Evolutionary conservation across 257 asterid species (phyloP).

Genomic region (Gentiana straminea): DNA sequence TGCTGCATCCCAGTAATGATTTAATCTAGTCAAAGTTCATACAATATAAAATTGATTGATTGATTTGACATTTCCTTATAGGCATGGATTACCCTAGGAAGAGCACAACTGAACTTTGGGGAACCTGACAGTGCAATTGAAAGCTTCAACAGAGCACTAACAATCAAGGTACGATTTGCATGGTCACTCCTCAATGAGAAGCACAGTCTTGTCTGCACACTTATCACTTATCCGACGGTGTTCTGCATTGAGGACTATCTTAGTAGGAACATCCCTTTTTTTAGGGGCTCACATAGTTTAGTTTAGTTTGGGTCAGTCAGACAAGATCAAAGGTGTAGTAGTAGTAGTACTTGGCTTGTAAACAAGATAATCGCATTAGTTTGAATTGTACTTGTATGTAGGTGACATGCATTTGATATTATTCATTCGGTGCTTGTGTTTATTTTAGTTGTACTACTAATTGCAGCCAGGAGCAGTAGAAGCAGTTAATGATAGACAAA

Average conservation of each 20-base stretch:
- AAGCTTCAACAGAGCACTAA: constrained; percentile 77
- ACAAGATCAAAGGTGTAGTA: background rate
- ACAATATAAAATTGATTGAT: no score
- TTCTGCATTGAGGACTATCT: background rate
- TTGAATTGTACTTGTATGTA: background rate
- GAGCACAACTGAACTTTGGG: constrained; percentile 86
- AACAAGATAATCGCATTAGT: no score
- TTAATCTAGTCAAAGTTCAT: no score
- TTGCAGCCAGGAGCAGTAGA: constrained; percentile 64
- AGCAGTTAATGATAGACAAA: constrained; percentile 50
- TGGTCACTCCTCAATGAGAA: no score
- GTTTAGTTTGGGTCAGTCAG: background rate
- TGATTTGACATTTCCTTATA: constrained; percentile 6
- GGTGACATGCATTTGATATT: background rate
- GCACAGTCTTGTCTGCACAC: background rate
- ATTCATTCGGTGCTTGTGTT: background rate
- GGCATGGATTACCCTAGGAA: constrained; percentile 95
- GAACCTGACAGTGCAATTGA: constrained; percentile 83
- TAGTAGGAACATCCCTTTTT: background rate
- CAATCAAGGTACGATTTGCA: constrained; percentile 46
- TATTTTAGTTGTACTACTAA: background rate
- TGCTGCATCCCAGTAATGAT: no score
- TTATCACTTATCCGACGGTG: no score
- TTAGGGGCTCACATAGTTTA: background rate
- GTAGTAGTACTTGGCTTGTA: background rate